Conservation (phyloP, 352 stramenopile genomes). For the Detonula confervacea region DNA sequence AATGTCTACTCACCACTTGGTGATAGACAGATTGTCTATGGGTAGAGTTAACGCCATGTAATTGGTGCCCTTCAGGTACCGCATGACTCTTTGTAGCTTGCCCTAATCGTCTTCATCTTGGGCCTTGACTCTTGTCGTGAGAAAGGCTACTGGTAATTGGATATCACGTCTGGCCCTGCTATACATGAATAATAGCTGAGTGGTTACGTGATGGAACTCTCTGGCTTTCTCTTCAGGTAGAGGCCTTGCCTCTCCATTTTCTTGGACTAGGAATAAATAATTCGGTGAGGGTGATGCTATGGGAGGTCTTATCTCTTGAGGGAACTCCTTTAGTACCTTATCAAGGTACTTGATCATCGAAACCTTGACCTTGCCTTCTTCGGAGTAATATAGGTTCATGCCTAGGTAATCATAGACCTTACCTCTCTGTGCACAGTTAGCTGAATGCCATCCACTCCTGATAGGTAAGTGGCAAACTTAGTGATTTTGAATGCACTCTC, state of each 20-base stretch:
- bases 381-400: conserved; percentile 23
- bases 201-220: conserved; percentile 34
- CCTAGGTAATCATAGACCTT: conserved; percentile 35
- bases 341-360: conserved; percentile 22
- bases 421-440: not conserved
- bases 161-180: conserved; percentile 52
- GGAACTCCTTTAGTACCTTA: too few relatives aligned
- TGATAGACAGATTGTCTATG: conserved; percentile 12
- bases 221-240: too few relatives aligned
- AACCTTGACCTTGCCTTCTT: conserved; percentile 16
- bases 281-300: too few relatives aligned
- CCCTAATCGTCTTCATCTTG: conserved; percentile 60
- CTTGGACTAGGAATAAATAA: too few relatives aligned
- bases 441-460: conserved; percentile 3
- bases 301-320: too few relatives aligned
- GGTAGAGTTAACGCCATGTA: conserved; percentile 27
- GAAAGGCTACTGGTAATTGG: conserved; percentile 55
- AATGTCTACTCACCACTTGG: conserved; percentile 56
- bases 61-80: conserved; percentile 53
- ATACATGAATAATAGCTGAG: conserved; percentile 57
- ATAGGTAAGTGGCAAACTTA: not conserved
- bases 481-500: conserved; percentile 16
- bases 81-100: conserved; percentile 56
- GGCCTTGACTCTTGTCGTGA: conserved; percentile 47
- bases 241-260: too few relatives aligned